These are phyloP conservation scores for Austropuccinia psidii DNA, from an alignment of 1,284 basidiomycete genomes.

Conservation along the genomic window DNA sequence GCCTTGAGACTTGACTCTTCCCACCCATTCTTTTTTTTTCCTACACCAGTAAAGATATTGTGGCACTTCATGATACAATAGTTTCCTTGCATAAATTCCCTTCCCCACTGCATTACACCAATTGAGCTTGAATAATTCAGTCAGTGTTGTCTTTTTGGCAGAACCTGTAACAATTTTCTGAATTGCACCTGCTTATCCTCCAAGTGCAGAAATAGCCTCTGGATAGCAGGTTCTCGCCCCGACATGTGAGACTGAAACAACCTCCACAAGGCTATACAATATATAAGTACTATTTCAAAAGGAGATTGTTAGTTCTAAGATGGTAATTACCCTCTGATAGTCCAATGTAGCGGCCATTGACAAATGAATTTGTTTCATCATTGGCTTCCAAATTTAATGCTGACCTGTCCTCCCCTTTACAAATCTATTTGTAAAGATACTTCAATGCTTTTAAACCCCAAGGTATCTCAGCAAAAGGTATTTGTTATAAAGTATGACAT, in stretches of 20 bases:
- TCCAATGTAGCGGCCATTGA: neutral
- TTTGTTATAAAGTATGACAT: constrained; percentile 50
- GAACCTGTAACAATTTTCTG: neutral
- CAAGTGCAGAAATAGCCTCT: neutral
- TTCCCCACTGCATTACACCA: neutral
- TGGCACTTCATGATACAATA: neutral
- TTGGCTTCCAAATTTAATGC: constrained; percentile 40
- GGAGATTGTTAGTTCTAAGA: constrained; percentile 39
- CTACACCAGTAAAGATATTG: neutral
- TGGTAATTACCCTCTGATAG: neutral
- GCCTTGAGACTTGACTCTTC: neutral
- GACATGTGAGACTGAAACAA: neutral
- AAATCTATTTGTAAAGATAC: constrained; percentile 53
- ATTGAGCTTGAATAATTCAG: neutral
- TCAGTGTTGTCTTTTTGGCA: neutral
- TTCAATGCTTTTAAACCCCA: constrained; percentile 48
- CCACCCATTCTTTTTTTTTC: neutral
- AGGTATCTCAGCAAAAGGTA: constrained; percentile 47
- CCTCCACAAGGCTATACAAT: constrained; percentile 40
- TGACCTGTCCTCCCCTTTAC: constrained; percentile 52
- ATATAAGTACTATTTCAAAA: neutral
- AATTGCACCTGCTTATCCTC: neutral
- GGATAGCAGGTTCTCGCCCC: neutral
- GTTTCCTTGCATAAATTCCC: neutral
- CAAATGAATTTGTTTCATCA: neutral